A percentile compares a stretch with the other conserved stretches of the same genome.
Evolutionary conservation across 2,329 filamentous ascomycete species (phyloP).

Genomic region (Tricladium varicosporioides): DNA sequence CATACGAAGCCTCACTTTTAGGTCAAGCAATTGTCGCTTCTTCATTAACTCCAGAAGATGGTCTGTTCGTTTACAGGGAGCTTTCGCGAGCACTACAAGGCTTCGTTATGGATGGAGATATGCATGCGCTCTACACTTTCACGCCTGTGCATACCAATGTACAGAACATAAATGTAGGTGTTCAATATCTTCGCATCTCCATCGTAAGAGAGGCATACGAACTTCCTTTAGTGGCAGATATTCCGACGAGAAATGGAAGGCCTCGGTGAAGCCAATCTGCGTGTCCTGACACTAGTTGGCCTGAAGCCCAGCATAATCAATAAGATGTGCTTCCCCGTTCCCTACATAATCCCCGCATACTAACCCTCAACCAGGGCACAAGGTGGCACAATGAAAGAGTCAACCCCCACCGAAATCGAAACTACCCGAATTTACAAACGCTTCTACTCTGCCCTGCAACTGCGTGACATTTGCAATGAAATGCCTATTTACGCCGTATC

Average conservation of each 20-base stretch:
- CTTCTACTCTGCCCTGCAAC: slow-evolving; percentile 72
- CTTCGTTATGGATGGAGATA: slow-evolving; percentile 78
- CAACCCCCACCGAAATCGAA: slow-evolving; percentile 58
- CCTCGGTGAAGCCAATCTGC: slow-evolving; percentile 68
- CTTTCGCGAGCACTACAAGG: slow-evolving; percentile 64
- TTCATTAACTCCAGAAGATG: slow-evolving; percentile 71
- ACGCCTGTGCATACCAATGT: slow-evolving; percentile 64
- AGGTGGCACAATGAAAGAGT: slow-evolving; percentile 63
- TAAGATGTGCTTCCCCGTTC: slow-evolving; percentile 49
- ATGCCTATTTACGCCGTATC: slow-evolving; percentile 68
- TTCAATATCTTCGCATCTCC: not conserved
- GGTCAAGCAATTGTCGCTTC: slow-evolving; percentile 72
- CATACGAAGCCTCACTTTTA: slow-evolving; percentile 60
- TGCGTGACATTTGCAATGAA: slow-evolving; percentile 78
- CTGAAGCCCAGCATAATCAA: slow-evolving; percentile 67
- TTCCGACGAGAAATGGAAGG: slow-evolving; percentile 69
- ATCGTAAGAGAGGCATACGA: not conserved
- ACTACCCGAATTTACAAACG: slow-evolving; percentile 64
- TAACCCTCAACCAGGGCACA: slow-evolving; percentile 53
- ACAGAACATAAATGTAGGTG: slow-evolving; percentile 50
- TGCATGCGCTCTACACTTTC: slow-evolving; percentile 77
- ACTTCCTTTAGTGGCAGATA: slow-evolving; percentile 52
- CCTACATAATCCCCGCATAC: not conserved
- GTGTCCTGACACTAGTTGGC: slow-evolving; percentile 66
- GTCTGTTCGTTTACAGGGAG: slow-evolving; percentile 70